Conservation (phyloP, 1,284 basidiomycete genomes). For the Cryptococcus sp. region DNA sequence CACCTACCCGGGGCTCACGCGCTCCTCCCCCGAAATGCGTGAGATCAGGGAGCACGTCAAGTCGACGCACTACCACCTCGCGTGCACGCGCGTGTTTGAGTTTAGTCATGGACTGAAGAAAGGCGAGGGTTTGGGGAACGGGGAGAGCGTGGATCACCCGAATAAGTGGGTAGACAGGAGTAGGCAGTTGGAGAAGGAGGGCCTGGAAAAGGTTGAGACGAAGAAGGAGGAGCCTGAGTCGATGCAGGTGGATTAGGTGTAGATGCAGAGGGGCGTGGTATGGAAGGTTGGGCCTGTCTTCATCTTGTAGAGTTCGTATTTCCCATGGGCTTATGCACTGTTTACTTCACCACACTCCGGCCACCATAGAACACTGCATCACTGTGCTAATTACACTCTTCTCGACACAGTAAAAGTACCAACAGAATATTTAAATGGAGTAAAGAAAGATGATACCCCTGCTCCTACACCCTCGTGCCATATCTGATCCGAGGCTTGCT, state of each 20-base stretch:
- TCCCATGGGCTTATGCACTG: background rate
- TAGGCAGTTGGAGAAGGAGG: conserved; percentile 49
- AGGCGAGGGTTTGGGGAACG: conserved; percentile 81
- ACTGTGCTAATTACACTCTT: conserved; percentile 2
- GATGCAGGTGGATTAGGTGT: conserved; percentile 17
- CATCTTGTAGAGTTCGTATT: background rate
- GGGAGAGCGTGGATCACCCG: conserved; percentile 90
- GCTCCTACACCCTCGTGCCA: no score
- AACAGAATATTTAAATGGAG: background rate
- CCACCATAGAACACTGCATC: background rate
- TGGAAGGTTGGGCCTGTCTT: background rate
- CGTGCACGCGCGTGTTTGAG: conserved; percentile 96
- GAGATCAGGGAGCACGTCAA: conserved; percentile 85
- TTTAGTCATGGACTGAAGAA: conserved; percentile 88
- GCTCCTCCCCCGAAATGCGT: conserved; percentile 69
- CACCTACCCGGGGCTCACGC: conserved; percentile 58
- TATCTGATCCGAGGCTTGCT: no score
- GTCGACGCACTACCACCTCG: conserved; percentile 83
- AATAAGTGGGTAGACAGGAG: conserved; percentile 67
- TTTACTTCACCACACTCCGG: background rate
- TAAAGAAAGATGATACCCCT: no score
- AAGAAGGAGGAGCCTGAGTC: conserved; percentile 26
- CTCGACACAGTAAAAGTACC: background rate
- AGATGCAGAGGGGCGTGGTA: background rate
- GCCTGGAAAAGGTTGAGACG: conserved; percentile 24